Evolutionary conservation across 495 filamentous ascomycete species (phyloP).

Genomic region (Podospora pseudoanserina): DNA sequence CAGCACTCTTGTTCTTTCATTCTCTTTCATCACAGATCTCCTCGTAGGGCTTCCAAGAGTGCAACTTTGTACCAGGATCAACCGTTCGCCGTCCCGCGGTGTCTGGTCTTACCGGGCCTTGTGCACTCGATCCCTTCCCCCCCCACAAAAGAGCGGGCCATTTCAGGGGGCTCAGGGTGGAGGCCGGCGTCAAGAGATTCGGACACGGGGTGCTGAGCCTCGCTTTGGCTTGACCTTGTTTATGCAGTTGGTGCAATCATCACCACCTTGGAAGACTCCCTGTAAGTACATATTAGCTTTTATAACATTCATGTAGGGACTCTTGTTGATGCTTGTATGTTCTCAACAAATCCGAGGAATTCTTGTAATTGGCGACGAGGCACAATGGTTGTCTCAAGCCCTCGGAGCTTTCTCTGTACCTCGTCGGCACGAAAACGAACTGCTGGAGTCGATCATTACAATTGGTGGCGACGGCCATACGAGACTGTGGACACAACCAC

Average conservation of each 20-base stretch:
- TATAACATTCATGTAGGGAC: background rate
- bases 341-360: too few relatives aligned
- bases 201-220: background rate
- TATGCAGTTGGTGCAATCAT: background rate
- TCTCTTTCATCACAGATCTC: background rate
- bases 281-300: background rate
- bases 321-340: too few relatives aligned
- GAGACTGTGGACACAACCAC: background rate
- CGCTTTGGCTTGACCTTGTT: background rate
- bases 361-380: too few relatives aligned
- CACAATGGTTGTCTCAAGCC: background rate
- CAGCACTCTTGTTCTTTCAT: background rate
- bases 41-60: slow-evolving; percentile 6
- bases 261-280: background rate
- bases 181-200: slow-evolving; percentile 9
- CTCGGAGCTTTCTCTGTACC: background rate
- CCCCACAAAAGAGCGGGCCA: slow-evolving; percentile 10
- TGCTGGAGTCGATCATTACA: slow-evolving; percentile 9
- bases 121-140: background rate
- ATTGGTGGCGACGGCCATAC: slow-evolving; percentile 4
- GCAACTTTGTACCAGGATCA: slow-evolving; percentile 15
- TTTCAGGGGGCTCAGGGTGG: slow-evolving; percentile 17
- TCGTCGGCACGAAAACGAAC: background rate
- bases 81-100: slow-evolving; percentile 2
- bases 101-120: background rate